Conservation (phyloP, 2,329 filamentous ascomycete genomes). For the Phyllosticta citrichinensis region DNA sequence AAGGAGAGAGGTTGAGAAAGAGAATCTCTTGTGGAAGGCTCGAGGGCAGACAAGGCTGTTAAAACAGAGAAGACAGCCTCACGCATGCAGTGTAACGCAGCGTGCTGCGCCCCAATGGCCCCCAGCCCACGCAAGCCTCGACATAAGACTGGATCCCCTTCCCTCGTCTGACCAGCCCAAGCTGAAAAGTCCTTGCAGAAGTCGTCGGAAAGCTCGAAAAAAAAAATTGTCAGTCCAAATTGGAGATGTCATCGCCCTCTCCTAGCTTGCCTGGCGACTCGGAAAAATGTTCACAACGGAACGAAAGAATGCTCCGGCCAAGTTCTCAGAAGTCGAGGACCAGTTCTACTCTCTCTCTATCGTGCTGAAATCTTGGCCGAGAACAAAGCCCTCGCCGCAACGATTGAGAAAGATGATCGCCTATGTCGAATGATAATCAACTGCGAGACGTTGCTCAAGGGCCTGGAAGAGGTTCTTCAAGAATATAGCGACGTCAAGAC, state of each 20-base stretch:
- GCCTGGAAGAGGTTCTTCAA: too few relatives aligned
- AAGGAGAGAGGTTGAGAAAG: too few relatives aligned
- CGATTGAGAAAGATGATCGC: too few relatives aligned
- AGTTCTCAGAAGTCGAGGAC: constrained; percentile 34
- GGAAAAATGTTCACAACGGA: constrained; percentile 34
- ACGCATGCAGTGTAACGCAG: constrained; percentile 1
- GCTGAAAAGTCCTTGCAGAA: neutral
- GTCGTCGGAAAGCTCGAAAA: neutral
- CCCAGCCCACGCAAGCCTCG: neutral
- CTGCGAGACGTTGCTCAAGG: too few relatives aligned
- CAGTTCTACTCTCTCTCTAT: constrained; percentile 33
- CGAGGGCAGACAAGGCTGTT: too few relatives aligned
- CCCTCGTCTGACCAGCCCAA: too few relatives aligned
- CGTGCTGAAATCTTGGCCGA: constrained; percentile 35
- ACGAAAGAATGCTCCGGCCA: constrained; percentile 28
- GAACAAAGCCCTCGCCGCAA: neutral
- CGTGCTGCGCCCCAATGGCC: constrained; percentile 2
- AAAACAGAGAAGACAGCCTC: too few relatives aligned
- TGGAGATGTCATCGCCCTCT: constrained; percentile 37
- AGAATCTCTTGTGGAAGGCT: too few relatives aligned
- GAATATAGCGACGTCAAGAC: too few relatives aligned
- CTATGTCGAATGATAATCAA: too few relatives aligned
- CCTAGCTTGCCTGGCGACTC: constrained; percentile 37
- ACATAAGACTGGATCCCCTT: too few relatives aligned
- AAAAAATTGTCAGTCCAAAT: constrained; percentile 24